Evolutionary conservation across 1,284 basidiomycete genomes (phyloP).

Genomic region (Fomitopsis pinicola): DNA sequence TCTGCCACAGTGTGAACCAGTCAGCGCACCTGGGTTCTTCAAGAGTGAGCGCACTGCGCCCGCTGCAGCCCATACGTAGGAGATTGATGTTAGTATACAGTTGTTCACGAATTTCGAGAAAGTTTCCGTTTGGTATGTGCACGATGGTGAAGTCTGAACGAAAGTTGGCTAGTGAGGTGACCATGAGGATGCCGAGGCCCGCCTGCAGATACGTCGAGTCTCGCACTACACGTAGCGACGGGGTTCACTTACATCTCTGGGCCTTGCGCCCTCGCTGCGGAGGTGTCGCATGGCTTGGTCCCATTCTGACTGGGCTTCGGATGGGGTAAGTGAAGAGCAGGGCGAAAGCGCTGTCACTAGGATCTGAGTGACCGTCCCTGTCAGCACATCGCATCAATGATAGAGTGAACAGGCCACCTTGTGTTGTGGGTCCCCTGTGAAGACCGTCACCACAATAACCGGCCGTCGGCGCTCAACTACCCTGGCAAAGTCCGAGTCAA

Average conservation of each 20-base stretch:
- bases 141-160: slow-evolving; percentile 81
- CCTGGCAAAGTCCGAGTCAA: slow-evolving; percentile 33
- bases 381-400: not conserved
- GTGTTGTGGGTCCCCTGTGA: slow-evolving; percentile 68
- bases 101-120: slow-evolving; percentile 53
- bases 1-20: not conserved
- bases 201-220: slow-evolving; percentile 35
- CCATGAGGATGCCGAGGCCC: slow-evolving; percentile 65
- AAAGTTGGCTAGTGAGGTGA: slow-evolving; percentile 80
- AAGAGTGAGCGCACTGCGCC: slow-evolving; percentile 69
- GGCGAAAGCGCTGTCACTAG: slow-evolving; percentile 54
- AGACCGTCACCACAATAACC: slow-evolving; percentile 61
- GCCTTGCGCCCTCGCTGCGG: slow-evolving; percentile 61
- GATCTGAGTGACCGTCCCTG: slow-evolving; percentile 37
- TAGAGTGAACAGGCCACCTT: slow-evolving; percentile 33
- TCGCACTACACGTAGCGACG: not conserved
- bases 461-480: slow-evolving; percentile 60
- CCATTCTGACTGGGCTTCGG: slow-evolving; percentile 53
- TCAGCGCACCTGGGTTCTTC: slow-evolving; percentile 59
- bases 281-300: slow-evolving; percentile 55
- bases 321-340: slow-evolving; percentile 31
- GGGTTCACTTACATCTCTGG: slow-evolving; percentile 46
- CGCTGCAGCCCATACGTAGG: slow-evolving; percentile 72
- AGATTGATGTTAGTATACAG: slow-evolving; percentile 77
- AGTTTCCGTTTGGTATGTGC: slow-evolving; percentile 66